phyloP scores from a whole-genome alignment of 345 rosid genomes.

The Syzygium oleosum region DNA sequence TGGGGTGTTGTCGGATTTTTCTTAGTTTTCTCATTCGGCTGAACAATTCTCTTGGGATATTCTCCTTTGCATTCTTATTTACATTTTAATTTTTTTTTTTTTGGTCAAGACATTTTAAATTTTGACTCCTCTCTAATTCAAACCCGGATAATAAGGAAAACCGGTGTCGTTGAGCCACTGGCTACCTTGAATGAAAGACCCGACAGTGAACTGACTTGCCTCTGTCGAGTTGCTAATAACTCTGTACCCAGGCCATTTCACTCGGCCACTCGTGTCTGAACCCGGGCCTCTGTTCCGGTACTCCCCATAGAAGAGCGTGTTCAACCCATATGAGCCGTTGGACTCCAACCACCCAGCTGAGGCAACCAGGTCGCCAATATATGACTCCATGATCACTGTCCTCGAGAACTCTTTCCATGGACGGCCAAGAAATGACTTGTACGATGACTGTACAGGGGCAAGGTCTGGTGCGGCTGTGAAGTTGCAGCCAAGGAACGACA shows the following conservation, averaged over 20 bases:
- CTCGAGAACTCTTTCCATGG: constrained; percentile 13
- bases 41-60: too few species aligned
- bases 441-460: neutral
- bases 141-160: neutral
- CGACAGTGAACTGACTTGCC: constrained; percentile 20
- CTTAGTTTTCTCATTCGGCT: too few species aligned
- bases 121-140: neutral
- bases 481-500: constrained; percentile 7
- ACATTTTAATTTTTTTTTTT: neutral
- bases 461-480: constrained; percentile 9
- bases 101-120: too few species aligned
- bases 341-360: constrained; percentile 4
- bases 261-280: constrained; percentile 10
- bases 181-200: constrained; percentile 12
- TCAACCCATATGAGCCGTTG: neutral
- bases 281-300: constrained; percentile 24
- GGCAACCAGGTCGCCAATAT: neutral
- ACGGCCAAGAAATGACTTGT: constrained; percentile 10
- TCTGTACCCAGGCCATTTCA: constrained; percentile 32
- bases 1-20: too few species aligned
- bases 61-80: too few species aligned
- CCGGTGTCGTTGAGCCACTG: neutral
- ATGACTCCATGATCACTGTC: neutral
- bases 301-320: constrained; percentile 30
- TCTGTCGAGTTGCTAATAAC: constrained; percentile 3